Evolutionary conservation across 768 basidiomycete species (phyloP).

Genomic region (Candolleomyces efflorescens): DNA sequence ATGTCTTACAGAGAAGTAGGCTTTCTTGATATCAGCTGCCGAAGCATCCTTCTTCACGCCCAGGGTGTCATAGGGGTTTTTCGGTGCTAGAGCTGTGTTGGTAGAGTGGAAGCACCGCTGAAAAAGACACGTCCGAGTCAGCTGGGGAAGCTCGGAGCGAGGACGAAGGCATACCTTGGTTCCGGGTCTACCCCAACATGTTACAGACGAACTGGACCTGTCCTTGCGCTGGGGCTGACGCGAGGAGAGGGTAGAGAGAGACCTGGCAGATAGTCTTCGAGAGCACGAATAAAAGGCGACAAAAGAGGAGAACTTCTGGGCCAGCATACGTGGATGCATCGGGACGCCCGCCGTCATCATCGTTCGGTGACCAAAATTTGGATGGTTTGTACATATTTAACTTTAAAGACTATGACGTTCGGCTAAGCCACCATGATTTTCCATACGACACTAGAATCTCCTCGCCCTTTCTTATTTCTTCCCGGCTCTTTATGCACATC

Average conservation of each 20-base stretch:
- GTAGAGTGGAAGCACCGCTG: slow-evolving; percentile 81
- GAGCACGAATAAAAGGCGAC: slow-evolving; percentile 56
- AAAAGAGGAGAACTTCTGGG: slow-evolving; percentile 49
- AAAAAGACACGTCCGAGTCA: slow-evolving; percentile 17
- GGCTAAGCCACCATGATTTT: slow-evolving; percentile 74
- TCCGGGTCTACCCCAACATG: slow-evolving; percentile 21
- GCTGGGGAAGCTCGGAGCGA: slow-evolving; percentile 3
- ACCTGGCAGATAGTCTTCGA: slow-evolving; percentile 31
- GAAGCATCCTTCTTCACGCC: slow-evolving; percentile 84
- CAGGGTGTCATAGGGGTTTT: slow-evolving; percentile 89
- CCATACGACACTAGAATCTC: slow-evolving; percentile 90
- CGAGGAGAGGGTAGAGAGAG: slow-evolving; percentile 35
- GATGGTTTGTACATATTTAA: slow-evolving; percentile 28
- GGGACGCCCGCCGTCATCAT: neutral
- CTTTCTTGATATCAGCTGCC: slow-evolving; percentile 91
- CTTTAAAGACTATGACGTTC: slow-evolving; percentile 17
- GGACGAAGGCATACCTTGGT: slow-evolving; percentile 33
- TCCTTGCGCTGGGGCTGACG: slow-evolving; percentile 26
- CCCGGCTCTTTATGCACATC: slow-evolving; percentile 73
- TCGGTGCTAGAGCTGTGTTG: slow-evolving; percentile 47
- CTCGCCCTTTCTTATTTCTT: slow-evolving; percentile 68
- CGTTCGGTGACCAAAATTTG: slow-evolving; percentile 24
- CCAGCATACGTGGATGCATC: slow-evolving; percentile 50
- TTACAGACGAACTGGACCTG: slow-evolving; percentile 12
- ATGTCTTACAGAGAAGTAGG: slow-evolving; percentile 82